Conservation (phyloP, 176 grass and related monocot genomes). For the Ananas comosus region DNA sequence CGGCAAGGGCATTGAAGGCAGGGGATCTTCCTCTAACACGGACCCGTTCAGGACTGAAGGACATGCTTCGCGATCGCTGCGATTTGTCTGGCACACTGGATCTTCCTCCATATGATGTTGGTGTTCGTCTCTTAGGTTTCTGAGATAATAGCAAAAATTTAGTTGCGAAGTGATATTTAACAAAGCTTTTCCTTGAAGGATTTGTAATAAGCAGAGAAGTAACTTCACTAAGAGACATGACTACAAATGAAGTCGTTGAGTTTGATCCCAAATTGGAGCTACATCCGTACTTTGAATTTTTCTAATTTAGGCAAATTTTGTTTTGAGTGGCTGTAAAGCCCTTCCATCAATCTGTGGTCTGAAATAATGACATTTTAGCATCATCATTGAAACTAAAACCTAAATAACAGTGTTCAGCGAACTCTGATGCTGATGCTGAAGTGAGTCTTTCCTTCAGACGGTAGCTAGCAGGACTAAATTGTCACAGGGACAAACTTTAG, state of each 20-base stretch:
- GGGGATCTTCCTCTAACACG: conserved; percentile 93
- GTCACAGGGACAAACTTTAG: too few relatives aligned
- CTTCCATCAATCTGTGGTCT: too few relatives aligned
- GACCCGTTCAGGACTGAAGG: conserved; percentile 90
- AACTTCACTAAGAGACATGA: not conserved
- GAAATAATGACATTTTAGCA: too few relatives aligned
- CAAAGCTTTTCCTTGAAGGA: not conserved
- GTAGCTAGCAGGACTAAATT: too few relatives aligned
- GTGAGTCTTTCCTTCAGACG: too few relatives aligned
- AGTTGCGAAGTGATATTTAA: not conserved
- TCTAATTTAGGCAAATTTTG: too few relatives aligned
- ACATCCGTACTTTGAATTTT: too few relatives aligned
- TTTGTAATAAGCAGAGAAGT: not conserved
- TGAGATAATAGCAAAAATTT: conserved; percentile 14
- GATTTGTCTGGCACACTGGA: conserved; percentile 84
- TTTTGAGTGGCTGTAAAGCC: too few relatives aligned
- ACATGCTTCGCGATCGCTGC: conserved; percentile 91
- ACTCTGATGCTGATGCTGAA: not conserved
- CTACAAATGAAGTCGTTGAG: not conserved
- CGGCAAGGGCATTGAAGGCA: conserved; percentile 91
- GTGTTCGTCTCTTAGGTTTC: conserved; percentile 84
- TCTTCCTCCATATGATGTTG: conserved; percentile 60
- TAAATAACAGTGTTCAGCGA: too few relatives aligned
- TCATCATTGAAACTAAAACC: too few relatives aligned
- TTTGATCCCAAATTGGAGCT: too few relatives aligned